Conservation (phyloP, 306 rosid genomes). For the Corylus americana region DNA sequence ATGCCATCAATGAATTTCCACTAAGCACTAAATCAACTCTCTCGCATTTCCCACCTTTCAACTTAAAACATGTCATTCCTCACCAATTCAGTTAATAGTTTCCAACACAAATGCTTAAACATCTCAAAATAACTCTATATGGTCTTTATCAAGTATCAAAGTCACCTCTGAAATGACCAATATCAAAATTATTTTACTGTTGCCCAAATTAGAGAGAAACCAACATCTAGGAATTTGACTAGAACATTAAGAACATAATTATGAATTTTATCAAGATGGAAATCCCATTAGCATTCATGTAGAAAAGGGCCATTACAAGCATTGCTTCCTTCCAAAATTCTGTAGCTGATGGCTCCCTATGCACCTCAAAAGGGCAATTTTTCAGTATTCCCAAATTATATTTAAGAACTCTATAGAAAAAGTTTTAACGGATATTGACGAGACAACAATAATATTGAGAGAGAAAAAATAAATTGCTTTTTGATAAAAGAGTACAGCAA, state of each 20-base stretch:
- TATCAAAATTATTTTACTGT: neutral
- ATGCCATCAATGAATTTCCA: neutral
- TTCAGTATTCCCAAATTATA: neutral
- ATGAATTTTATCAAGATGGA: neutral
- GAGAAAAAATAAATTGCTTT: neutral
- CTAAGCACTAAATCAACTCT: neutral
- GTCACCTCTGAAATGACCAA: neutral
- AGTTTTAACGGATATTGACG: neutral
- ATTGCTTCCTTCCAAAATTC: neutral
- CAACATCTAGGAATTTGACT: neutral
- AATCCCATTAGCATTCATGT: neutral
- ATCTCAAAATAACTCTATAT: neutral
- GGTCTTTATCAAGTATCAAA: neutral
- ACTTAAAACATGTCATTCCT: neutral
- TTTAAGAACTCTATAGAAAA: neutral
- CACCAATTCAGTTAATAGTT: neutral
- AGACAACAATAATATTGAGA: neutral
- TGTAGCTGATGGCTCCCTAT: neutral
- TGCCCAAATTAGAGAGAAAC: neutral
- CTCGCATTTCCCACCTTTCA: neutral
- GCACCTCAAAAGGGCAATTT: neutral
- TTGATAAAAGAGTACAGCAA: neutral
- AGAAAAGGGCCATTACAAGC: neutral
- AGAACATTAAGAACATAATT: neutral
- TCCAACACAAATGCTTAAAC: neutral